These are phyloP conservation scores for Prosopis cineraria DNA, from an alignment of 306 rosid genomes.

Conservation along the genomic window DNA sequence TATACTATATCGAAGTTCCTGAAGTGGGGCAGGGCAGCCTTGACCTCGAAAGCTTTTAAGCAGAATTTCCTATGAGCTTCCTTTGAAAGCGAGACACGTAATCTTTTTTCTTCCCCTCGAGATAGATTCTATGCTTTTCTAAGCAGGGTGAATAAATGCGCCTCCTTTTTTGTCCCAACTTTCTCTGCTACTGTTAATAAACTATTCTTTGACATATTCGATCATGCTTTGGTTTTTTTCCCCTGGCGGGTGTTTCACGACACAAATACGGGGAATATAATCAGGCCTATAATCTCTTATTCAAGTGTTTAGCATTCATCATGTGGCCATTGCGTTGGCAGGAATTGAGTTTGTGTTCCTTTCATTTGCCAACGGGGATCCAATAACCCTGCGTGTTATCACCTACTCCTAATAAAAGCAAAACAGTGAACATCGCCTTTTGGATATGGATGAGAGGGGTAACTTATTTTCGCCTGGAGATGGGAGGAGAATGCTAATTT, in stretches of 20 bases:
- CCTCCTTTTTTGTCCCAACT: not conserved
- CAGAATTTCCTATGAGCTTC: not conserved
- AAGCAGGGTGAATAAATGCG: constrained; percentile 7
- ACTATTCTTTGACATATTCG: constrained; percentile 33
- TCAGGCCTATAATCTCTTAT: not conserved
- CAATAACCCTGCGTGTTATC: not conserved
- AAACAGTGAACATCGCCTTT: constrained; percentile 28
- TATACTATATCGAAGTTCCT: not conserved
- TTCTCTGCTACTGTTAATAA: constrained; percentile 19
- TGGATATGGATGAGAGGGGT: constrained; percentile 58
- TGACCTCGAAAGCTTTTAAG: not conserved
- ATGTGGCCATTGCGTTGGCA: constrained; percentile 13
- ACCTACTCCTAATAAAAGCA: constrained; percentile 11
- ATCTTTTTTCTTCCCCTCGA: not conserved
- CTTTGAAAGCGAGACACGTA: constrained; percentile 11
- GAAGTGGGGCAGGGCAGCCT: not conserved
- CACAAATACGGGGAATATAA: constrained; percentile 23
- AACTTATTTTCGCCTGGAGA: constrained; percentile 45
- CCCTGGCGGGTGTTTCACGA: constrained; percentile 23
- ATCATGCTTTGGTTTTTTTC: constrained; percentile 29
- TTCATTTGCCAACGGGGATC: constrained; percentile 9
- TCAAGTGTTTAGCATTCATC: not conserved
- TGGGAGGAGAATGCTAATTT: constrained; percentile 51
- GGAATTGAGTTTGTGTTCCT: constrained; percentile 27
- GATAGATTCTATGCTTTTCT: not conserved